Conservation (phyloP, 306 rosid species). For the Rosa persica region DNA sequence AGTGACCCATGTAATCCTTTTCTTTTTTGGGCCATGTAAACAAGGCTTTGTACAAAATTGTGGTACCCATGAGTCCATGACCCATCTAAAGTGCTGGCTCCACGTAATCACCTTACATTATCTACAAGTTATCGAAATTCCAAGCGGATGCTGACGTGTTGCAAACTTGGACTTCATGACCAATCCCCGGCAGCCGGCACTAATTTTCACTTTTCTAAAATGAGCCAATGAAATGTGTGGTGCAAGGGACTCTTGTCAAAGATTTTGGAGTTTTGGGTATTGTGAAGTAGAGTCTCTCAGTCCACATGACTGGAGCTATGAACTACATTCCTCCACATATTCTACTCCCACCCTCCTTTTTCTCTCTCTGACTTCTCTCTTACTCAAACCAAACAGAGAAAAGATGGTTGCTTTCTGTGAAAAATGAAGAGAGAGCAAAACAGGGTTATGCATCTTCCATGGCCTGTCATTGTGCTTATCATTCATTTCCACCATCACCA, state of each 20-base stretch:
- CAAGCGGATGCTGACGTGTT: slow-evolving; percentile 51
- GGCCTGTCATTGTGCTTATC: slow-evolving; percentile 72
- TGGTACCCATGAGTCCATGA: not conserved
- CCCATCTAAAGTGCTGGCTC: slow-evolving; percentile 22
- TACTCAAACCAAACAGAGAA: slow-evolving; percentile 16
- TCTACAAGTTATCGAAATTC: slow-evolving; percentile 55
- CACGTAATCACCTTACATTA: slow-evolving; percentile 66
- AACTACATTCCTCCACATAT: slow-evolving; percentile 41
- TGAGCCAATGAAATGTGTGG: slow-evolving; percentile 43
- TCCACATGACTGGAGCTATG: slow-evolving; percentile 43
- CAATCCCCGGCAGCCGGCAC: slow-evolving; percentile 33
- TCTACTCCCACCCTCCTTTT: not conserved
- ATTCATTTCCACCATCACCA: slow-evolving; percentile 53
- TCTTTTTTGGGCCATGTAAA: not conserved
- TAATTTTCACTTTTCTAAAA: not conserved
- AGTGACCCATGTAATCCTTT: not conserved
- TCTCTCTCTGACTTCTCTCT: slow-evolving; percentile 1
- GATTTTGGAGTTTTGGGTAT: slow-evolving; percentile 37
- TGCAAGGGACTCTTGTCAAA: slow-evolving; percentile 32
- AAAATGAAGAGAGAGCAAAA: slow-evolving; percentile 51
- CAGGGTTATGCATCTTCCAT: slow-evolving; percentile 73
- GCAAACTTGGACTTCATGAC: slow-evolving; percentile 19
- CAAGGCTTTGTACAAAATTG: not conserved
- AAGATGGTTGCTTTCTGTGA: slow-evolving; percentile 51
- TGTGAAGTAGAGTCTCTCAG: slow-evolving; percentile 36